phyloP scores from a whole-genome alignment of 768 basidiomycete species.

The Pleurotus salmoneostramineus region DNA sequence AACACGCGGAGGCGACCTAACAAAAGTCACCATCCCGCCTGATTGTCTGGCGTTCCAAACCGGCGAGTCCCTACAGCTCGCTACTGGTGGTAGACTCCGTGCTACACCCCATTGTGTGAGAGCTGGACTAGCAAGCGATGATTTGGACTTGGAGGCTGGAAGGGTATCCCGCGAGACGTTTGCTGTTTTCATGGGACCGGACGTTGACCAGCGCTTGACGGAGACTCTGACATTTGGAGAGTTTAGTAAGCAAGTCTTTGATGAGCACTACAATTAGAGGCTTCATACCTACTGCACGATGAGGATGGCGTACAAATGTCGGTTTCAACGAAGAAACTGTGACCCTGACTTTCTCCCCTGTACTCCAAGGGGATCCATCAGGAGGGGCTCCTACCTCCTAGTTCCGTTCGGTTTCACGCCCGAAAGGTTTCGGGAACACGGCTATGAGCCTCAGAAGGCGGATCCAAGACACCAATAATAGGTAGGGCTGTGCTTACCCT shows the following conservation, averaged over 20 bases:
- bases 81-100: constrained; percentile 73
- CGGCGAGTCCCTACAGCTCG: constrained; percentile 90
- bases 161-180: constrained; percentile 82
- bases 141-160: constrained; percentile 25
- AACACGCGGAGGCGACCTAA: constrained; percentile 72
- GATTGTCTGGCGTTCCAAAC: constrained; percentile 95
- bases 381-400: too few relatives aligned
- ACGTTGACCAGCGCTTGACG: constrained; percentile 73
- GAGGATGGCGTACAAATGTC: too few relatives aligned
- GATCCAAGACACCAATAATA: too few relatives aligned
- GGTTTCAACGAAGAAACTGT: too few relatives aligned
- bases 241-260: constrained; percentile 83
- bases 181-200: constrained; percentile 86
- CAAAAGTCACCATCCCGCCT: constrained; percentile 81
- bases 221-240: constrained; percentile 77
- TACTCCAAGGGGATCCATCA: too few relatives aligned
- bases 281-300: too few relatives aligned
- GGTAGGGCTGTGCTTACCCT: too few relatives aligned
- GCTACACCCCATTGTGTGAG: constrained; percentile 96
- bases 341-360: too few relatives aligned
- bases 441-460: too few relatives aligned
- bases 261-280: constrained; percentile 40
- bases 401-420: too few relatives aligned
- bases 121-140: constrained; percentile 42
- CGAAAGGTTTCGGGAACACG: too few relatives aligned